phyloP scores from a whole-genome alignment of 345 rosid genomes.

The Geranium rotundifolium region DNA sequence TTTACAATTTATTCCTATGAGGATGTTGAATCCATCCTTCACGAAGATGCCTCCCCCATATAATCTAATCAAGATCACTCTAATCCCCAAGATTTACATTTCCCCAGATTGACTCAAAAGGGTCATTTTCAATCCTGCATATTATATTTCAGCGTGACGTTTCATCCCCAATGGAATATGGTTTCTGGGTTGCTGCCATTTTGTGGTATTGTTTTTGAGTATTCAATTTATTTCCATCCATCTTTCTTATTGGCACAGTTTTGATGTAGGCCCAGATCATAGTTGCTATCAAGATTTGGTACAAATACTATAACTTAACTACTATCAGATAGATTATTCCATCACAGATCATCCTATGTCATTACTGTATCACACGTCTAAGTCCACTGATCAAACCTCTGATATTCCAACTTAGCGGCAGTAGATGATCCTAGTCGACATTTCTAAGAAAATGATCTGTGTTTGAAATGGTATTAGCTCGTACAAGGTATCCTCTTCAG shows the following conservation, averaged over 20 bases:
- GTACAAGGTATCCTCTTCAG: not conserved
- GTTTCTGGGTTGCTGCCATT: not conserved
- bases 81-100: not conserved
- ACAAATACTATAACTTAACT: too few species aligned
- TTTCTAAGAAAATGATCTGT: not conserved
- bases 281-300: not conserved
- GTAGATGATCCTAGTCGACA: not conserved
- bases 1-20: too few species aligned
- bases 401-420: not conserved
- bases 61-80: not conserved
- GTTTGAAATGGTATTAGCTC: not conserved
- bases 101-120: not conserved
- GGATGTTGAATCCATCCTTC: not conserved
- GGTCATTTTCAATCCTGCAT: slow-evolving; percentile 3
- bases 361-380: not conserved
- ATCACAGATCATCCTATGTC: not conserved
- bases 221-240: not conserved
- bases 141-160: slow-evolving; percentile 17
- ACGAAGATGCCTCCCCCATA: not conserved
- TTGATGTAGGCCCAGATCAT: not conserved
- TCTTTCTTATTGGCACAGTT: not conserved
- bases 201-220: not conserved
- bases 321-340: too few species aligned
- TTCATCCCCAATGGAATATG: not conserved
- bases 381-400: not conserved